Conservation (phyloP, 2,329 filamentous ascomycete genomes). For the Neonectria coccinea region DNA sequence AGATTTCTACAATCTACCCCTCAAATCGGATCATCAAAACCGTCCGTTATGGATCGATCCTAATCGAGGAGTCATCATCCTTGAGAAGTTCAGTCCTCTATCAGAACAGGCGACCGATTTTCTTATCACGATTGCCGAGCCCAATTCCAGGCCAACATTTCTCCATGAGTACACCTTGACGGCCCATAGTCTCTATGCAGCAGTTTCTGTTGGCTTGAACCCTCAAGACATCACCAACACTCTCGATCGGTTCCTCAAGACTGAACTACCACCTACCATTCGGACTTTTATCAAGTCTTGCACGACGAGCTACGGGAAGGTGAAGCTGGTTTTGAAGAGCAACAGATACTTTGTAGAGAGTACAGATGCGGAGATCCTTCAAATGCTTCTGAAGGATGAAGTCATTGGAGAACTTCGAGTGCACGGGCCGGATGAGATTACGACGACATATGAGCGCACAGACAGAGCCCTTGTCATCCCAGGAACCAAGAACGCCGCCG, state of each 20-base stretch:
- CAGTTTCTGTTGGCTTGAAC: slow-evolving; percentile 85
- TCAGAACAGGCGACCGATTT: slow-evolving; percentile 88
- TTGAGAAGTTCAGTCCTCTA: slow-evolving; percentile 88
- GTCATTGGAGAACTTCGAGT: no score
- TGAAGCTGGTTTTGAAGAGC: slow-evolving; percentile 88
- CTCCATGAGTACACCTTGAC: slow-evolving; percentile 91
- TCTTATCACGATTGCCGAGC: slow-evolving; percentile 90
- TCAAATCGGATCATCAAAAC: slow-evolving; percentile 86
- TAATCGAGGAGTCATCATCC: slow-evolving; percentile 81
- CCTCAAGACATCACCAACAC: slow-evolving; percentile 73
- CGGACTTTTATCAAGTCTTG: slow-evolving; percentile 77
- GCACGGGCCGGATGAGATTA: no score
- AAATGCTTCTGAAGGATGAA: slow-evolving; percentile 60
- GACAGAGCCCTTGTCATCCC: no score
- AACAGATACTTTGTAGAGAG: slow-evolving; percentile 91
- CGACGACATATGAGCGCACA: no score
- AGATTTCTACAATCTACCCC: slow-evolving; percentile 81
- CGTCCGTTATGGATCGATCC: slow-evolving; percentile 91
- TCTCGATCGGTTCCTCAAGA: slow-evolving; percentile 86
- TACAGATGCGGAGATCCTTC: slow-evolving; percentile 80
- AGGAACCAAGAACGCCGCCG: no score
- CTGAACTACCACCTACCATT: slow-evolving; percentile 78
- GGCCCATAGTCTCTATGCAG: slow-evolving; percentile 88
- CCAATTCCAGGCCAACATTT: slow-evolving; percentile 83
- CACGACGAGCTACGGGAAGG: slow-evolving; percentile 87